These are phyloP conservation scores for Cryptosporidium sp. DNA, from an alignment of 169 alveolate genomes.

Conservation along the genomic window DNA sequence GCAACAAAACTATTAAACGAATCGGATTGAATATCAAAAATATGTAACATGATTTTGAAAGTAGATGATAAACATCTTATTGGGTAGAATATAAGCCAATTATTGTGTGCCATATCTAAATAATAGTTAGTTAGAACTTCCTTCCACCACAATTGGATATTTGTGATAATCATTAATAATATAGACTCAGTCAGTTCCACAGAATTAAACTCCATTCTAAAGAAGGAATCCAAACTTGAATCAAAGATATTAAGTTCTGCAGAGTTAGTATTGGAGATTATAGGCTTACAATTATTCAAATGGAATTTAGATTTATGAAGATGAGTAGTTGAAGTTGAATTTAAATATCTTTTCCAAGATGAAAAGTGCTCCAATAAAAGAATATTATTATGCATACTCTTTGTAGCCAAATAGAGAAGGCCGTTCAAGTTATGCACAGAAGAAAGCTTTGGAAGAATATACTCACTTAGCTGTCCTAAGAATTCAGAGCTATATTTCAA, in stretches of 20 bases:
- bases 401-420: slow-evolving; percentile 36
- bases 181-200: slow-evolving; percentile 59
- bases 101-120: slow-evolving; percentile 65
- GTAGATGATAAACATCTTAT: slow-evolving; percentile 54
- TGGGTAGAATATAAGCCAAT: slow-evolving; percentile 66
- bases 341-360: slow-evolving; percentile 68
- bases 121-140: slow-evolving; percentile 57
- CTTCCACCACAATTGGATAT: slow-evolving; percentile 67
- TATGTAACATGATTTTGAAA: slow-evolving; percentile 55
- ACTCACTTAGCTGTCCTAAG: background rate
- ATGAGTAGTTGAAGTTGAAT: slow-evolving; percentile 27
- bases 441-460: slow-evolving; percentile 43
- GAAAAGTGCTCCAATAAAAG: slow-evolving; percentile 63
- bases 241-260: background rate
- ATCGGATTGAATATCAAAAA: slow-evolving; percentile 67
- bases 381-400: slow-evolving; percentile 64
- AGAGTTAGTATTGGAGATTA: background rate
- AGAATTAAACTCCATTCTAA: slow-evolving; percentile 37
- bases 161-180: slow-evolving; percentile 18
- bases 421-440: slow-evolving; percentile 42
- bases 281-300: slow-evolving; percentile 19
- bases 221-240: background rate
- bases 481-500: slow-evolving; percentile 20
- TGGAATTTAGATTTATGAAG: slow-evolving; percentile 51
- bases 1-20: slow-evolving; percentile 30